phyloP scores from a whole-genome alignment of 306 rosid species.

The Fagus sylvatica region DNA sequence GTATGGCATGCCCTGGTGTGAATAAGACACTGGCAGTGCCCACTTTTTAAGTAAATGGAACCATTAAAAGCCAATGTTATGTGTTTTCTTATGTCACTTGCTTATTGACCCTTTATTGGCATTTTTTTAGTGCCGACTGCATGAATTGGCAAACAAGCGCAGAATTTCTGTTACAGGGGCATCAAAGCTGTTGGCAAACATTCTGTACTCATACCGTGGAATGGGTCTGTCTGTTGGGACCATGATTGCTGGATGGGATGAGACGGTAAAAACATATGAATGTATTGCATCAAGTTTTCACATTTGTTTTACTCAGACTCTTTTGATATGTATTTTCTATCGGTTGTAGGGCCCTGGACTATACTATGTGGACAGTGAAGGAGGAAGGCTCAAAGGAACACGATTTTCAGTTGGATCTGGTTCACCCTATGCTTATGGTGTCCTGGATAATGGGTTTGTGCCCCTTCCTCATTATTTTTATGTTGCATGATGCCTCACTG shows the following conservation, averaged over 20 bases:
- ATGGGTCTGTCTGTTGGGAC: slow-evolving; percentile 99
- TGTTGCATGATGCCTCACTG: too few species aligned
- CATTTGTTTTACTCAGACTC: neutral
- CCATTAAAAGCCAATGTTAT: neutral
- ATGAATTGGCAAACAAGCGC: slow-evolving; percentile 89
- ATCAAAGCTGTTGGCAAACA: slow-evolving; percentile 91
- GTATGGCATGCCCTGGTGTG: neutral
- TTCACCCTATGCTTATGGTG: slow-evolving; percentile 99
- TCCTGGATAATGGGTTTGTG: slow-evolving; percentile 79
- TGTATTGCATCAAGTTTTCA: neutral
- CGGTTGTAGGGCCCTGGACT: slow-evolving; percentile 86
- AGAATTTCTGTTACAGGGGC: slow-evolving; percentile 99
- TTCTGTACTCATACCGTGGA: slow-evolving; percentile 95
- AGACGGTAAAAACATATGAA: slow-evolving; percentile 60
- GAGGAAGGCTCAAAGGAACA: slow-evolving; percentile 94
- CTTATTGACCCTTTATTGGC: slow-evolving; percentile 4
- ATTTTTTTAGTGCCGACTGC: slow-evolving; percentile 70
- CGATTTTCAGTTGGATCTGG: slow-evolving; percentile 99
- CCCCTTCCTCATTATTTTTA: neutral
- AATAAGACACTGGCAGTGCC: neutral
- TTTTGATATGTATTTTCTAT: slow-evolving; percentile 1
- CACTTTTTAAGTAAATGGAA: neutral
- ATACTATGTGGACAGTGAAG: slow-evolving; percentile 95
- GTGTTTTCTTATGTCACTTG: neutral
- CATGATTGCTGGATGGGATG: slow-evolving; percentile 99